A percentile compares a stretch with the other conserved stretches of the same genome.
phyloP scores from a whole-genome alignment of 2,329 filamentous ascomycete genomes.

The Bipolaris victoriae region DNA sequence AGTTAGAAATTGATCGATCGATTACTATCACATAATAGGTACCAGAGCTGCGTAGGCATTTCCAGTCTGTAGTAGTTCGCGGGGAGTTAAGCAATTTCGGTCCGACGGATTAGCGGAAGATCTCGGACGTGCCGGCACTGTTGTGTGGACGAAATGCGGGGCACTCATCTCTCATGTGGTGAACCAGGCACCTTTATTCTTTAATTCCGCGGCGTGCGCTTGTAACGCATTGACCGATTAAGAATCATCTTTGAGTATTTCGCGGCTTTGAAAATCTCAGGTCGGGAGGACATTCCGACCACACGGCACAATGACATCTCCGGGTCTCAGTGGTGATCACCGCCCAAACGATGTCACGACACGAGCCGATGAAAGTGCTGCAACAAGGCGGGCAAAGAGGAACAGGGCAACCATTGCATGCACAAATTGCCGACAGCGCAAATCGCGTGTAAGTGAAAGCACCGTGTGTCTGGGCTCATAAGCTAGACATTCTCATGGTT shows the following conservation, averaged over 20 bases:
- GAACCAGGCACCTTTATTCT: not conserved
- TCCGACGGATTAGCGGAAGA: not conserved
- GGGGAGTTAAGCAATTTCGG: not conserved
- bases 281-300: not conserved
- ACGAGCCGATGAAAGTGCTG: not conserved
- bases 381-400: conserved; percentile 13
- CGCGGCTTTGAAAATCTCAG: not conserved
- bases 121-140: not conserved
- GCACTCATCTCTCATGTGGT: not conserved
- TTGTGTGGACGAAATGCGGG: not conserved
- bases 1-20: not conserved
- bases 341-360: not conserved
- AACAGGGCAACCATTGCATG: conserved; percentile 18
- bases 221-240: not conserved
- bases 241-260: not conserved
- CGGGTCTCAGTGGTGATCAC: not conserved
- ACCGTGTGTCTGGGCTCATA: not conserved
- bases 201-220: not conserved
- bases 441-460: conserved; percentile 19
- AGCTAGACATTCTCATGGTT: not conserved
- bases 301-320: not conserved
- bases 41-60: not conserved
- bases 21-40: not conserved
- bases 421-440: conserved; percentile 16
- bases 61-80: not conserved